Conservation (phyloP, 805 yeast species). For the Diddensiella caesifluorescens region DNA sequence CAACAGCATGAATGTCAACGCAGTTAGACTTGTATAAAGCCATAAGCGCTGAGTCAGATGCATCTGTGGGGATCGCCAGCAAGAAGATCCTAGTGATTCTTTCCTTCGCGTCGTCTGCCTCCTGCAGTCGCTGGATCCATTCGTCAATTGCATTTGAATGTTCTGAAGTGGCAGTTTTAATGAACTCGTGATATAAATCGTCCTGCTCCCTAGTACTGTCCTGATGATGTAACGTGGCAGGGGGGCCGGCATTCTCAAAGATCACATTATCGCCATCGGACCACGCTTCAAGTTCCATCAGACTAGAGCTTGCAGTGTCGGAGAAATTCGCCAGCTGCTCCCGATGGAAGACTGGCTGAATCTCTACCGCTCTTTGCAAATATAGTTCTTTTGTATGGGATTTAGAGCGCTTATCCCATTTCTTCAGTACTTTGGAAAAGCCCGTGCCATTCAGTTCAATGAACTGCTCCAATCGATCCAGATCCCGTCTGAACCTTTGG, state of each 20-base stretch:
- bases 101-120: constrained; percentile 37
- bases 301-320: constrained; percentile 48
- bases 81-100: constrained; percentile 67
- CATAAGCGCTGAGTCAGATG: constrained; percentile 56
- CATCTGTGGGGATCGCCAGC: constrained; percentile 57
- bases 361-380: constrained; percentile 85
- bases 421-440: constrained; percentile 88
- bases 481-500: constrained; percentile 81
- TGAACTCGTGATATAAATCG: constrained; percentile 66
- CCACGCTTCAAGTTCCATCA: constrained; percentile 70
- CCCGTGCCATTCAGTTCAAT: constrained; percentile 95
- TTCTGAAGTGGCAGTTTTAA: constrained; percentile 31
- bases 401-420: constrained; percentile 97
- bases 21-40: constrained; percentile 42
- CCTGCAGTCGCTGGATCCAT: constrained; percentile 41
- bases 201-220: constrained; percentile 33
- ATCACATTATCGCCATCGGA: constrained; percentile 45
- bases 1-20: constrained; percentile 59
- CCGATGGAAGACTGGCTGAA: constrained; percentile 93
- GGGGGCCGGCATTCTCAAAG: constrained; percentile 21
- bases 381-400: constrained; percentile 92
- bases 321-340: constrained; percentile 78
- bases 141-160: constrained; percentile 33
- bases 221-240: constrained; percentile 1
- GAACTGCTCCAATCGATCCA: constrained; percentile 84